A percentile compares a stretch with the other conserved stretches of the same genome.
Conservation (phyloP, 129 eudicot genomes). For the Centella asiatica region DNA sequence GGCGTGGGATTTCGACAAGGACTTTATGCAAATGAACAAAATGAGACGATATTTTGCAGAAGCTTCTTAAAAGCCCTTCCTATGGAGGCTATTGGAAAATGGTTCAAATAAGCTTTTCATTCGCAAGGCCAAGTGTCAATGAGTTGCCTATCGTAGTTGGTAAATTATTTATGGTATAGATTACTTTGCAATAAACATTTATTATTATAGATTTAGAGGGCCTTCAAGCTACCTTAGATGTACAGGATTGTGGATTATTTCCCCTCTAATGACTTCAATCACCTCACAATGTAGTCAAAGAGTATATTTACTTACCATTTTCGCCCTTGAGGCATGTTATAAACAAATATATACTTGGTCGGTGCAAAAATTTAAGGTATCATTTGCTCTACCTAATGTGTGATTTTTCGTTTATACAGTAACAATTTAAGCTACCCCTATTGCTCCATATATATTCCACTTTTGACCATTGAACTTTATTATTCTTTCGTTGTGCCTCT, state of each 20-base stretch:
- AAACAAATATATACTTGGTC: background rate
- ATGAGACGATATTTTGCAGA: background rate
- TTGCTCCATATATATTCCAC: background rate
- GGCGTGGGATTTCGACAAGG: no score
- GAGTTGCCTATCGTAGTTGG: no score
- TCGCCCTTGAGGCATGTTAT: background rate
- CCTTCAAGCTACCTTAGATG: no score
- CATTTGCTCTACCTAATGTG: no score
- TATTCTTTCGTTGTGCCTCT: slow-evolving; percentile 12
- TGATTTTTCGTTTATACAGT: no score
- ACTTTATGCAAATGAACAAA: no score
- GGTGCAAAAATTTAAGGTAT: background rate
- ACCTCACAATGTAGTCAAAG: background rate
- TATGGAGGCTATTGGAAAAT: background rate
- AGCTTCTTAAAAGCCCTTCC: background rate
- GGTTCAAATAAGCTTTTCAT: background rate
- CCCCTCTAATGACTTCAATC: background rate
- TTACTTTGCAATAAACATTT: no score
- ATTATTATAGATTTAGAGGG: no score
- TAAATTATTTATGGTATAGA: no score
- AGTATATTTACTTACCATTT: background rate
- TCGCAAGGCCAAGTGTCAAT: background rate
- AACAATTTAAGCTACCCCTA: background rate
- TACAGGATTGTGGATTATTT: background rate
- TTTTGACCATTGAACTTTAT: background rate